These are phyloP conservation scores for Ananas comosus DNA, from an alignment of 176 grass and related monocot species.

Conservation along the genomic window DNA sequence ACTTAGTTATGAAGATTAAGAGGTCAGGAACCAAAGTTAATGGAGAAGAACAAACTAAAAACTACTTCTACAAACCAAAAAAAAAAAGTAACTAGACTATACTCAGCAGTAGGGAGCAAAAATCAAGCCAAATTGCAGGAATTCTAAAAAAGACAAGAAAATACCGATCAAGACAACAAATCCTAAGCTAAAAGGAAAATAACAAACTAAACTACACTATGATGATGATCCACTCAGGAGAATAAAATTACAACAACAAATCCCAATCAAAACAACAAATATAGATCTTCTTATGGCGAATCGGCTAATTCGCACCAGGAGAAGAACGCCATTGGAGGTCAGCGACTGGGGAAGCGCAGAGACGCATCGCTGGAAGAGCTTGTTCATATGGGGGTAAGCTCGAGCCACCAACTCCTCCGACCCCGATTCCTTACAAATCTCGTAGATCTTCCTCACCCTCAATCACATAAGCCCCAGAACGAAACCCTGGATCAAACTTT, in stretches of 20 bases:
- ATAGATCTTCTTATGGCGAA: background rate
- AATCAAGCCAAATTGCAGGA: too few relatives aligned
- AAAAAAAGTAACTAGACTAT: too few relatives aligned
- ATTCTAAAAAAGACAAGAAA: too few relatives aligned
- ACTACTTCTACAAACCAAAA: too few relatives aligned
- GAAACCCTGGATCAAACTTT: background rate
- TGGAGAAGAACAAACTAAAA: too few relatives aligned
- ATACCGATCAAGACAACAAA: too few relatives aligned
- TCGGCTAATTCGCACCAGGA: conserved; percentile 38
- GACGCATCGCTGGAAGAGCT: conserved; percentile 82
- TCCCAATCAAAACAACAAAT: background rate
- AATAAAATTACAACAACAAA: background rate
- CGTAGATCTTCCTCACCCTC: conserved; percentile 67
- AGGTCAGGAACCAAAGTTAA: too few relatives aligned
- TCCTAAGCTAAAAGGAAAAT: too few relatives aligned
- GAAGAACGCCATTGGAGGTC: conserved; percentile 61
- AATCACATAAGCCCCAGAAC: background rate
- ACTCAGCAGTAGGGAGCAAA: too few relatives aligned
- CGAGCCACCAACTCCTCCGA: conserved; percentile 80
- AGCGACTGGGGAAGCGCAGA: conserved; percentile 51
- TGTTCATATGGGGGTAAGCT: conserved; percentile 76
- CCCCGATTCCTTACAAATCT: conserved; percentile 47
- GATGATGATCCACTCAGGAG: too few relatives aligned
- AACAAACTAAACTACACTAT: too few relatives aligned
- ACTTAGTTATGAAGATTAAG: too few relatives aligned